These are phyloP conservation scores for Laguncularia racemosa DNA, from an alignment of 345 rosid genomes.

Conservation along the genomic window DNA sequence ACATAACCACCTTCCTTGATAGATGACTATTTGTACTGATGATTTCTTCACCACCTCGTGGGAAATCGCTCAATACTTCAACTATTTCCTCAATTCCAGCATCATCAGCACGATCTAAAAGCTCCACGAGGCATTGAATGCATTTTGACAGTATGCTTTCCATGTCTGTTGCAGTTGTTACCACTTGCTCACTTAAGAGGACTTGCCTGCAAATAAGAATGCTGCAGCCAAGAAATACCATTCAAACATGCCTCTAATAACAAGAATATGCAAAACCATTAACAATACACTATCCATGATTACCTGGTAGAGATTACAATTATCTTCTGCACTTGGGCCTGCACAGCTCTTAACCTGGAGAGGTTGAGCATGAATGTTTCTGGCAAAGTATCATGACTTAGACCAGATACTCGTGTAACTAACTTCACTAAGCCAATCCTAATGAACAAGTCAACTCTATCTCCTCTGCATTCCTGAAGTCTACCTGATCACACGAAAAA, in stretches of 20 bases:
- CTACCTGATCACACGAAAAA: constrained; percentile 24
- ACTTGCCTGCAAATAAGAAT: constrained; percentile 75
- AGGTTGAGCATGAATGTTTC: constrained; percentile 71
- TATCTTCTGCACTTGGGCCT: constrained; percentile 77
- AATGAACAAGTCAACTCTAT: constrained; percentile 50
- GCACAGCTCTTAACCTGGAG: constrained; percentile 59
- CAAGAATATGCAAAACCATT: background rate
- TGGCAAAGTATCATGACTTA: constrained; percentile 46
- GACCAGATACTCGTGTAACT: constrained; percentile 51
- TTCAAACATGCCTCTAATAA: background rate
- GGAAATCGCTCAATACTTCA: constrained; percentile 31
- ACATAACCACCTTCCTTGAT: constrained; percentile 50
- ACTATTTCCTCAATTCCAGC: constrained; percentile 58
- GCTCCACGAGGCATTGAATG: constrained; percentile 30
- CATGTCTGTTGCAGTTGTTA: constrained; percentile 38
- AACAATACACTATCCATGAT: background rate
- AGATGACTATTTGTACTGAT: constrained; percentile 20
- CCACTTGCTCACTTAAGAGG: constrained; percentile 43
- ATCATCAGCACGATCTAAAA: constrained; percentile 41
- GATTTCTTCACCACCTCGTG: constrained; percentile 16
- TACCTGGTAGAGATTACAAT: constrained; percentile 68
- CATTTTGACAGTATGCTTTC: constrained; percentile 42
- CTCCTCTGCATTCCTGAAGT: constrained; percentile 62
- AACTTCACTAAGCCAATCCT: constrained; percentile 81
- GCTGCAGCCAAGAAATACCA: constrained; percentile 31